Evolutionary conservation across 1,139 yeast species (phyloP), one percentile per base, ranked within the genome.

Genomic region (Kodamaea anthophila): DNA sequence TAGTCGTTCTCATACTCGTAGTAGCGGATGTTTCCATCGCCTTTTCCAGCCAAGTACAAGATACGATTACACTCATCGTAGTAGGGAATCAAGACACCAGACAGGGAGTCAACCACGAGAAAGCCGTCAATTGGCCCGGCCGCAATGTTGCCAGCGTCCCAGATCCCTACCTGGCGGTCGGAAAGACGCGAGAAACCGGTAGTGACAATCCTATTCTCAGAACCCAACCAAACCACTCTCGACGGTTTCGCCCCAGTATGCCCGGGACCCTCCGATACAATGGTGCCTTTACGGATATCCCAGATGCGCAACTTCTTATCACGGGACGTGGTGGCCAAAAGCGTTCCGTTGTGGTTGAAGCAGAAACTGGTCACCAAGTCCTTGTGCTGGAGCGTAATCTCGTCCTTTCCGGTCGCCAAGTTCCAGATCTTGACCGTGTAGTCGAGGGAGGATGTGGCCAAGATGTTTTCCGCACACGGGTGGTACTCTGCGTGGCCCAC

Each of bases 1-100:
- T 76, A 80, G 49, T 91, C 97, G 44, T 82, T 77, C 41, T 77
- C 84, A 51, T 72, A 85, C 58, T 91, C 97, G 50, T 66, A 87
- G 59, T 88, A 88, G 49, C 96, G 84, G 50, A 91, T 86, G 55
- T 91, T 91, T 48, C 98, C 97, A 55, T 91, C 98, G 53, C 98
- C 99, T 57, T 91, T 91, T 44, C 98, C 98, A 21, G 95, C 97
- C 40, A 91, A 65, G 52, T 82, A 91, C 39, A 93, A 66, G 35
- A 88, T 76, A 36, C 79, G 74, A 32, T 85, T 86, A 24, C 83
- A 74, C 23, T 75, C 82, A 50, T 91, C 99, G 50, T 65, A 93
- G 48, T 81, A 73, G 15, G 98, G 98, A 70, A 93, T 80, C 53
- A 87, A 66, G 21, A 91, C 86, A 43, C 98, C 98, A 1, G 97